Base-by-base conservation (phyloP, 805 yeast species). In the Sugiyamaella chiloensis region DNA sequence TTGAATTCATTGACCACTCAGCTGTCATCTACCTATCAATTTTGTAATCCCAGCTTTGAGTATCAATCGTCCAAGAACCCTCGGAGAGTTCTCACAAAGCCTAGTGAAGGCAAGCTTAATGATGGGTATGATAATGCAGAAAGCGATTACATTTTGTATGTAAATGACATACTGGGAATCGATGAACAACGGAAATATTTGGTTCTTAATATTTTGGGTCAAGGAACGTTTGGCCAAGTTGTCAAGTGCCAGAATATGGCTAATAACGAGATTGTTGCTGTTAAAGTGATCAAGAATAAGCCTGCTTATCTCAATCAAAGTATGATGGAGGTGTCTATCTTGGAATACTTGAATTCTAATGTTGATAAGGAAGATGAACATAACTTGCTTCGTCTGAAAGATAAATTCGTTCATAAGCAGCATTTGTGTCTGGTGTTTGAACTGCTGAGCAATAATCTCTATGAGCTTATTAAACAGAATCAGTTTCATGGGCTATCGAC, bases 211-310 rank as follows among this genome's bases (percentile, higher is more conserved):
- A 74, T 93, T 12, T 68, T 93, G 35, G 99, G 99, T 0, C 91
- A 90, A 52, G 99, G 99, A 2, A 90, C 99, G 1, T 93, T 93
- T 73, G 99, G 99, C 7, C 98, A 93, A 68, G 99, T 93, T 40
- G 95, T 90, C 35, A 93, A 91, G 68, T 91, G 97, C 67, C 96
- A 87, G 63, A 78, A 78, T 60, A 70, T 85, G 60, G 64, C 76
- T 32, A 86, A 89, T 40, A 93, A 88, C 61, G 91, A 87, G 52
- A 79, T 91, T 17, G 87, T 90, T 21, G 99, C 99, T 1, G 95
- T 93, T 30, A 93, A 93, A 67, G 95, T 93, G 37, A 87, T 93
- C 50, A 93, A 91, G 64, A 85, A 96, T 29, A 85, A 85, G 61
- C 87, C 96, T 4, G 96, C 95, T 7, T 90, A 85, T 60, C 73